A percentile compares a stretch with the other conserved stretches of the same genome.
Evolutionary conservation across 2,329 filamentous ascomycete species (phyloP).

Genomic region (Pseudocercospora crystallina): DNA sequence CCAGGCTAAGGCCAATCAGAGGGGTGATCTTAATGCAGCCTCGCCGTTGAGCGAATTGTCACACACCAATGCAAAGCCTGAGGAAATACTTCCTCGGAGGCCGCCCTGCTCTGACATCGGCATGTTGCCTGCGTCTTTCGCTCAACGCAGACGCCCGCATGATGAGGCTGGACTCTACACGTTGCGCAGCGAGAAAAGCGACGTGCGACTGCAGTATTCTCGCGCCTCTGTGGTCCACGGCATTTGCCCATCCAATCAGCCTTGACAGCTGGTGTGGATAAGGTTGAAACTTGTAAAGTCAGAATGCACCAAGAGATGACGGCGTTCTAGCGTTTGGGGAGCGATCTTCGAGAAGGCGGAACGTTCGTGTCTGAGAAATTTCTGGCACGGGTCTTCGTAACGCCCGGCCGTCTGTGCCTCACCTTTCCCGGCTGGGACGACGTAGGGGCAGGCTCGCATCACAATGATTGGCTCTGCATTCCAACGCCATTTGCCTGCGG

Average conservation of each 20-base stretch:
- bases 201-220: too few relatives aligned
- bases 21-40: too few relatives aligned
- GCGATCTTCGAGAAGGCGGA: constrained; percentile 4
- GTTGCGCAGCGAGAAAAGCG: not conserved
- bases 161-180: constrained; percentile 3
- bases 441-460: constrained; percentile 1
- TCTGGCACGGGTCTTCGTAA: constrained; percentile 6
- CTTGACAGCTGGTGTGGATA: not conserved
- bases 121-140: not conserved
- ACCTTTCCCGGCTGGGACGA: not conserved
- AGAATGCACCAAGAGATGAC: constrained; percentile 3
- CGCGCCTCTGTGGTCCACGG: too few relatives aligned
- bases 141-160: constrained; percentile 10
- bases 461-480: constrained; percentile 2
- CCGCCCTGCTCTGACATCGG: too few relatives aligned
- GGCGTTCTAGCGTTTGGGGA: not conserved
- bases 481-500: constrained; percentile 14
- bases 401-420: constrained; percentile 3
- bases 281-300: constrained; percentile 3
- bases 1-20: too few relatives aligned
- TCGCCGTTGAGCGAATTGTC: too few relatives aligned
- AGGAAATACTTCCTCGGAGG: too few relatives aligned
- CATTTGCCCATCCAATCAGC: not conserved
- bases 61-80: too few relatives aligned
- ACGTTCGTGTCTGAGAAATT: constrained; percentile 3